Conservation (phyloP, 495 filamentous ascomycete genomes). For the Podospora anserina region DNA sequence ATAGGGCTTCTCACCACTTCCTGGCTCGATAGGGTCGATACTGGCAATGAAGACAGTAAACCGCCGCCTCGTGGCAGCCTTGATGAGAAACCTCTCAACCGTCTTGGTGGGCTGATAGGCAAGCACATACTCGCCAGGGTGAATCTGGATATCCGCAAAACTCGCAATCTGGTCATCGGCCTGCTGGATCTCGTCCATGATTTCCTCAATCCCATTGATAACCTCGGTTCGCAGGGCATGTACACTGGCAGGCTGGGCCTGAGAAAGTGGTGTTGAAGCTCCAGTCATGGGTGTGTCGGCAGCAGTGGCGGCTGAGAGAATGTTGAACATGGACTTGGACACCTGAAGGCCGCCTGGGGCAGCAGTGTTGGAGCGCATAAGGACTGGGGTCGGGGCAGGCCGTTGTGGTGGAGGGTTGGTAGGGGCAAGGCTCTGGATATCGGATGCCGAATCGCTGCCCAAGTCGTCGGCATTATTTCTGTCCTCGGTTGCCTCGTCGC, state of each 20-base stretch:
- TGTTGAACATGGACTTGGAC: slow-evolving; percentile 75
- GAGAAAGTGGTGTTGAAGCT: slow-evolving; percentile 43
- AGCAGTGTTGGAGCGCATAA: slow-evolving; percentile 40
- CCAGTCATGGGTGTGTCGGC: slow-evolving; percentile 37
- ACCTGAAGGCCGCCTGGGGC: slow-evolving; percentile 53
- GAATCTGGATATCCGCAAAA: slow-evolving; percentile 83
- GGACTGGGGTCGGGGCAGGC: slow-evolving; percentile 32
- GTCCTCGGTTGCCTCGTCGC: slow-evolving; percentile 84
- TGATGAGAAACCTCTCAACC: slow-evolving; percentile 80
- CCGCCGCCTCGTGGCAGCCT: slow-evolving; percentile 76
- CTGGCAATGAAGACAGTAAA: slow-evolving; percentile 84
- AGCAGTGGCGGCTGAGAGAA: slow-evolving; percentile 50
- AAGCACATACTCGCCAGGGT: slow-evolving; percentile 83
- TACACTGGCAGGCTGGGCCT: slow-evolving; percentile 36
- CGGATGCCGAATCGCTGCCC: slow-evolving; percentile 40
- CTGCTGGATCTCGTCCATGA: slow-evolving; percentile 85
- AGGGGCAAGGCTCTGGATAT: slow-evolving; percentile 34
- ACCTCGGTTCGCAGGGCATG: slow-evolving; percentile 80
- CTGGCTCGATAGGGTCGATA: slow-evolving; percentile 25
- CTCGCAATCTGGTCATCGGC: slow-evolving; percentile 85
- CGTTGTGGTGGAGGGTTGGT: slow-evolving; percentile 40
- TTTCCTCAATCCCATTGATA: slow-evolving; percentile 81
- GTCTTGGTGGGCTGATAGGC: slow-evolving; percentile 76
- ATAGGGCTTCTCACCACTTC: slow-evolving; percentile 46
- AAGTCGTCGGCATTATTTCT: slow-evolving; percentile 60